These are phyloP conservation scores for Coemansia sp. DNA, from an alignment of 192 early-diverging fungal genomes.

Conservation along the genomic window DNA sequence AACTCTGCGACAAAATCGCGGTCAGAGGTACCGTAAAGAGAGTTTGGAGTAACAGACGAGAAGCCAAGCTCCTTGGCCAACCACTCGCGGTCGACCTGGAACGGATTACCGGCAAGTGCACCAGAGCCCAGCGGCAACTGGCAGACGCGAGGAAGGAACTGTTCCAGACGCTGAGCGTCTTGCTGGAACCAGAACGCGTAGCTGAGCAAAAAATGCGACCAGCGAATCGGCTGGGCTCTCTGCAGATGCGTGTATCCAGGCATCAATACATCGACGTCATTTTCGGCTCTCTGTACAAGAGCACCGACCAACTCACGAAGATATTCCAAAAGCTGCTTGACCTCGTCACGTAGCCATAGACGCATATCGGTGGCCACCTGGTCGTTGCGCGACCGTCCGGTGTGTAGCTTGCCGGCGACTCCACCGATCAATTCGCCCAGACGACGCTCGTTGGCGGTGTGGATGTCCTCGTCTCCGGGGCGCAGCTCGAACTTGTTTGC, in stretches of 20 bases:
- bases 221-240: conserved; percentile 97
- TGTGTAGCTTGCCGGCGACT: conserved; percentile 96
- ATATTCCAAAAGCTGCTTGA: conserved; percentile 60
- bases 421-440: conserved; percentile 89
- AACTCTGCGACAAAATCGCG: conserved; percentile 98
- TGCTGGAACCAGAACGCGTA: conserved; percentile 91
- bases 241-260: conserved; percentile 99
- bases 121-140: conserved; percentile 89
- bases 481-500: conserved; percentile 67
- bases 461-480: conserved; percentile 95
- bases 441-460: conserved; percentile 97
- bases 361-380: conserved; percentile 99
- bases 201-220: conserved; percentile 88
- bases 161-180: conserved; percentile 81
- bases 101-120: conserved; percentile 96
- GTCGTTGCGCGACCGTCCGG: conserved; percentile 93
- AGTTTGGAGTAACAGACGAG: conserved; percentile 81
- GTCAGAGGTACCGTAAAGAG: conserved; percentile 88
- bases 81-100: conserved; percentile 91
- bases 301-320: conserved; percentile 78
- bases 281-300: conserved; percentile 76
- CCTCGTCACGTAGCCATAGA: conserved; percentile 88
- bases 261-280: conserved; percentile 94
- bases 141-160: conserved; percentile 81
- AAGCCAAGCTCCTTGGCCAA: conserved; percentile 90